A percentile compares a stretch with the other conserved stretches of the same genome.
These are phyloP conservation scores for Babesia microti DNA, from an alignment of 169 alveolate genomes.

Conservation along the genomic window DNA sequence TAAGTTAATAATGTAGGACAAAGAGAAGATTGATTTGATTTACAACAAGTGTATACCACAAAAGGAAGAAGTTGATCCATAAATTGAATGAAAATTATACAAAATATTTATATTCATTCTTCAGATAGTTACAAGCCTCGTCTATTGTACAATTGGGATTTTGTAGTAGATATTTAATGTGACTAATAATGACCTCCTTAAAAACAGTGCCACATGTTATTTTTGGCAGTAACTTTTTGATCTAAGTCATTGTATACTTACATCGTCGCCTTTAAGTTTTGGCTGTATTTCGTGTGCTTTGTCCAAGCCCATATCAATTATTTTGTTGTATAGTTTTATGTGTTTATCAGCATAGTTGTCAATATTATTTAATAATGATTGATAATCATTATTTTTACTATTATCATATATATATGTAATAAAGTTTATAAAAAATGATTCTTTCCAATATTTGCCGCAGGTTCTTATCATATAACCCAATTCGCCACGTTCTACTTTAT, in stretches of 20 bases:
- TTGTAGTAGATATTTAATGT: constrained; percentile 8
- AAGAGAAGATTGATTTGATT: background rate
- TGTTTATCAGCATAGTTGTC: too few species aligned
- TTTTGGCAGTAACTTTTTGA: constrained; percentile 27
- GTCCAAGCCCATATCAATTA: constrained; percentile 5
- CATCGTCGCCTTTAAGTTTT: constrained; percentile 38
- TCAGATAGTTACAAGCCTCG: constrained; percentile 5
- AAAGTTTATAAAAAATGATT: too few species aligned
- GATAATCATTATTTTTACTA: too few species aligned
- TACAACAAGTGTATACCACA: background rate
- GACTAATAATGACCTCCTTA: constrained; percentile 33
- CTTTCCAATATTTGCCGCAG: too few species aligned
- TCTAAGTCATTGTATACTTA: constrained; percentile 7
- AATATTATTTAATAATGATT: too few species aligned
- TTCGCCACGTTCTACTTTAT: too few species aligned
- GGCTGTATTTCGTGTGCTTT: constrained; percentile 36
- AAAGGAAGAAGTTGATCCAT: background rate
- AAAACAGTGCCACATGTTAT: constrained; percentile 31
- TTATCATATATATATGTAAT: too few species aligned
- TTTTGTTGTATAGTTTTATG: too few species aligned
- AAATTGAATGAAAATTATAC: background rate
- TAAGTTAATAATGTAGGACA: background rate
- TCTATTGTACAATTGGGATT: constrained; percentile 9
- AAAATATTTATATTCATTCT: constrained; percentile 1
- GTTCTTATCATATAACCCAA: too few species aligned